Percentiles rank a stretch among this genome's conserved stretches.
phyloP scores from a whole-genome alignment of 1,139 yeast species.

The Meyerozyma sp. region DNA sequence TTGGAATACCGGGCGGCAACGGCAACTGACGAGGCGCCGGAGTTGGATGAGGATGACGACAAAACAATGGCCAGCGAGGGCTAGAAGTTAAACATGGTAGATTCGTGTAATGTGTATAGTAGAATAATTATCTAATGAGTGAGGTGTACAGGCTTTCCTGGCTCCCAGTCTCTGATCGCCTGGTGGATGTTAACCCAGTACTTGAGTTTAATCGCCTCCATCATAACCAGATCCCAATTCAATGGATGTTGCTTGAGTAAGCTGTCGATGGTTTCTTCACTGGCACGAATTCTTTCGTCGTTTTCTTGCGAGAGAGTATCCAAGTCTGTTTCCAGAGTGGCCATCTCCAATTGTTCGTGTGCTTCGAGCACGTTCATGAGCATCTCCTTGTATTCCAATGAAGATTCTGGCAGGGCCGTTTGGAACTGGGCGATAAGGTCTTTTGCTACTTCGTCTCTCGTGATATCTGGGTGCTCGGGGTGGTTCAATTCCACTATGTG shows the following conservation, averaged over 20 bases:
- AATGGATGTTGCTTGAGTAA: conserved; percentile 28
- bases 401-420: conserved; percentile 21
- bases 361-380: conserved; percentile 75
- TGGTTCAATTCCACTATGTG: conserved; percentile 33
- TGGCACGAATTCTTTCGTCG: conserved; percentile 40
- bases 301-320: conserved; percentile 51
- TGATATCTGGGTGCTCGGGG: conserved; percentile 35
- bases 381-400: conserved; percentile 48
- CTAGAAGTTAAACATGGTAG: neutral
- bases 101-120: conserved; percentile 3
- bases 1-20: conserved; percentile 6
- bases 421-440: conserved; percentile 30
- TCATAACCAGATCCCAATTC: conserved; percentile 50
- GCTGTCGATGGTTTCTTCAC: conserved; percentile 28
- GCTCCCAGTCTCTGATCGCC: conserved; percentile 75
- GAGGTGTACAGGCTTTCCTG: conserved; percentile 59
- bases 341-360: conserved; percentile 69
- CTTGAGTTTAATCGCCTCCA: conserved; percentile 66
- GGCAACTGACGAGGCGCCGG: conserved; percentile 20
- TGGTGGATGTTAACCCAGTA: conserved; percentile 79
- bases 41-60: conserved; percentile 29
- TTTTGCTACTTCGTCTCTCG: conserved; percentile 37
- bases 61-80: conserved; percentile 45
- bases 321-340: conserved; percentile 53
- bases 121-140: conserved; percentile 37